A percentile compares a stretch with the other conserved stretches of the same genome.
phyloP scores from a whole-genome alignment of 2,329 filamentous ascomycete genomes.

The Colletotrichum gloeosporioides region DNA sequence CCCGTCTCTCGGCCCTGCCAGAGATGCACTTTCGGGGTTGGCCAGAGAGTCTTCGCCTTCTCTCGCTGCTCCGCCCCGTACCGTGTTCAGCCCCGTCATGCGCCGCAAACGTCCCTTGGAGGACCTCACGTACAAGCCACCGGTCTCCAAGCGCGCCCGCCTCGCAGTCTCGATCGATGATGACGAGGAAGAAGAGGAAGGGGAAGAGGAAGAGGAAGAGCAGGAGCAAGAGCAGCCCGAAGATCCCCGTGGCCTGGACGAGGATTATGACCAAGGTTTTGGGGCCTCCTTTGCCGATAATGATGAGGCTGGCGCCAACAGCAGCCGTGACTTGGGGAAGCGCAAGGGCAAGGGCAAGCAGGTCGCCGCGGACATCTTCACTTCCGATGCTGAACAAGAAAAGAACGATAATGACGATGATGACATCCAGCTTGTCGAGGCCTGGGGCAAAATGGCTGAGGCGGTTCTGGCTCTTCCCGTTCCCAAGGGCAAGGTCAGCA shows the following conservation, averaged over 20 bases:
- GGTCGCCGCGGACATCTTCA: background rate
- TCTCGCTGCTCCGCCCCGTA: background rate
- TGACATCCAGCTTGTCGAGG: background rate
- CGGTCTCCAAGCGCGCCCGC: background rate
- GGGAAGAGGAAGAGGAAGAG: background rate
- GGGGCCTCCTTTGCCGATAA: background rate
- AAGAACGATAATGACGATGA: background rate
- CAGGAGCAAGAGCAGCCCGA: background rate
- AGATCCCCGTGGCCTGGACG: background rate
- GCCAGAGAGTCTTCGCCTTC: background rate
- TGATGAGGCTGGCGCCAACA: background rate
- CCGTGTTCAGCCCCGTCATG: background rate
- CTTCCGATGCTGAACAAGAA: background rate
- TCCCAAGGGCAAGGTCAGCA: background rate
- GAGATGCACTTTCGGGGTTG: background rate
- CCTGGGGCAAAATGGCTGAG: background rate
- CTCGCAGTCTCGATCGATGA: background rate
- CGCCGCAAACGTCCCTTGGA: background rate
- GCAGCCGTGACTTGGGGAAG: background rate
- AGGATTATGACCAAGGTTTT: background rate
- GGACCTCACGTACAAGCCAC: background rate
- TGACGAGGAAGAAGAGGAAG: background rate
- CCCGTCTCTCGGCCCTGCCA: background rate
- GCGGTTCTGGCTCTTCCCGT: background rate
- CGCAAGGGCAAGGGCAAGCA: background rate